A percentile compares a stretch with the other conserved stretches of the same genome.
Conservation (phyloP, 352 stramenopile genomes). For the Globisporangium perplexum region DNA sequence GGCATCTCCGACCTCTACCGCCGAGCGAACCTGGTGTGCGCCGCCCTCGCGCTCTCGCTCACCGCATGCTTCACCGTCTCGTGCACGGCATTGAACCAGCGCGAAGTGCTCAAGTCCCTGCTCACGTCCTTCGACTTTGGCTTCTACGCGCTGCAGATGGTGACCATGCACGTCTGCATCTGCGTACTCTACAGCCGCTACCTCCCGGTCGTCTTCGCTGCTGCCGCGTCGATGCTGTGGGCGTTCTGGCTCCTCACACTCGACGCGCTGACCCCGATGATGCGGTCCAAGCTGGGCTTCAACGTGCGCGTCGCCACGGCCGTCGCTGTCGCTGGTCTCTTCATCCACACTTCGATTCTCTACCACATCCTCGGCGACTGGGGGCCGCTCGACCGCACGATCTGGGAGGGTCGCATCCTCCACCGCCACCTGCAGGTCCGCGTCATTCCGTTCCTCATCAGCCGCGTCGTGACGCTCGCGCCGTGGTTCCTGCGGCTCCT, state of each 20-base stretch:
- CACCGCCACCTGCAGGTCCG: slow-evolving; percentile 6
- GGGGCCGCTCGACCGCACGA: slow-evolving; percentile 3
- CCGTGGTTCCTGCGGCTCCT: slow-evolving; percentile 10
- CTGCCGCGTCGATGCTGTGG: slow-evolving; percentile 18
- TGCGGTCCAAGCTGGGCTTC: slow-evolving; percentile 17
- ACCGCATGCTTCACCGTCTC: slow-evolving; percentile 9
- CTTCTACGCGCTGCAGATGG: slow-evolving; percentile 24
- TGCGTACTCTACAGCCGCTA: slow-evolving; percentile 16
- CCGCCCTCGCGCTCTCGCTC: slow-evolving; percentile 3
- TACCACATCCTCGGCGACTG: slow-evolving; percentile 6
- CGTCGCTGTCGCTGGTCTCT: background rate
- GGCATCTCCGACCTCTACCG: background rate
- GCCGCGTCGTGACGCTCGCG: slow-evolving; percentile 8
- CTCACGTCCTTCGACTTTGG: slow-evolving; percentile 32
- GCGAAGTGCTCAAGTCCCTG: slow-evolving; percentile 22
- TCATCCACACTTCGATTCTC: background rate
- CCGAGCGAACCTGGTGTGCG: background rate
- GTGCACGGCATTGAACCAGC: slow-evolving; percentile 16
- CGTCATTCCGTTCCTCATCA: slow-evolving; percentile 13
- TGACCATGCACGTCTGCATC: slow-evolving; percentile 15
- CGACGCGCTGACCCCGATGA: slow-evolving; percentile 20
- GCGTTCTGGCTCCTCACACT: slow-evolving; percentile 21
- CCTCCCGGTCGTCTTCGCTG: slow-evolving; percentile 7
- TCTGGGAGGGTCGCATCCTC: slow-evolving; percentile 8
- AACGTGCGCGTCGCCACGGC: slow-evolving; percentile 3